Percentiles rank a stretch among this genome's conserved stretches.
phyloP scores from a whole-genome alignment of 2,329 filamentous ascomycete genomes.

The Phialophora verrucosa region DNA sequence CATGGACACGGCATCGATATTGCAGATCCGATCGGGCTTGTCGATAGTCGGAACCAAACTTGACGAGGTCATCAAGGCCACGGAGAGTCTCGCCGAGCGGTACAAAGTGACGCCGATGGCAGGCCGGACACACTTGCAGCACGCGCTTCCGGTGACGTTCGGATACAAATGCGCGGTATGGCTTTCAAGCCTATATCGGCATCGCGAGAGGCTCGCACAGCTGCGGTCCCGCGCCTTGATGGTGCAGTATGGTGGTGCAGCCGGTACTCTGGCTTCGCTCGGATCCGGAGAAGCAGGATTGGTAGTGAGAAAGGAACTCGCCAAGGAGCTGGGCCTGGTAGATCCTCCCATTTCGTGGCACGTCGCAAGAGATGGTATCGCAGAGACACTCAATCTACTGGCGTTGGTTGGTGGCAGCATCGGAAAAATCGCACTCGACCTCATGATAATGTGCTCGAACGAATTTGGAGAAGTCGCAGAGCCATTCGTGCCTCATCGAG shows the following conservation, averaged over 20 bases:
- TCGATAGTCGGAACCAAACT: slow-evolving; percentile 55
- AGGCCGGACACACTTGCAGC: slow-evolving; percentile 64
- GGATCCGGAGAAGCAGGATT: slow-evolving; percentile 56
- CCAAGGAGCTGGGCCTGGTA: slow-evolving; percentile 53
- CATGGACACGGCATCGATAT: slow-evolving; percentile 60
- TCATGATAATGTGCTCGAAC: slow-evolving; percentile 65
- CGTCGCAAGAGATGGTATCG: slow-evolving; percentile 60
- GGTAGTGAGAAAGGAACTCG: slow-evolving; percentile 56
- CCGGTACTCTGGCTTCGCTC: slow-evolving; percentile 61
- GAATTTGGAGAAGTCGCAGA: slow-evolving; percentile 62
- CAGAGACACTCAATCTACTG: slow-evolving; percentile 60
- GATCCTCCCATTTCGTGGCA: slow-evolving; percentile 65
- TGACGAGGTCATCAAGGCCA: slow-evolving; percentile 49
- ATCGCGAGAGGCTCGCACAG: slow-evolving; percentile 56
- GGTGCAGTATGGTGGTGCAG: slow-evolving; percentile 63
- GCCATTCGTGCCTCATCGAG: slow-evolving; percentile 61
- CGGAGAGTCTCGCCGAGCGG: slow-evolving; percentile 52
- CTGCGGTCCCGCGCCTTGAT: slow-evolving; percentile 55
- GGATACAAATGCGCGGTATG: slow-evolving; percentile 65
- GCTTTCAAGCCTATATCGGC: slow-evolving; percentile 57
- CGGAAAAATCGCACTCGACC: slow-evolving; percentile 62
- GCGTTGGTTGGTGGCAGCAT: slow-evolving; percentile 60
- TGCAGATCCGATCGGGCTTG: slow-evolving; percentile 60
- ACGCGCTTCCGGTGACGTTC: slow-evolving; percentile 63
- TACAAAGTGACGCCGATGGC: slow-evolving; percentile 64